Percentiles rank a stretch among this genome's conserved stretches.
Conservation (phyloP, 768 basidiomycete species). For the Pleurotus djamor region DNA sequence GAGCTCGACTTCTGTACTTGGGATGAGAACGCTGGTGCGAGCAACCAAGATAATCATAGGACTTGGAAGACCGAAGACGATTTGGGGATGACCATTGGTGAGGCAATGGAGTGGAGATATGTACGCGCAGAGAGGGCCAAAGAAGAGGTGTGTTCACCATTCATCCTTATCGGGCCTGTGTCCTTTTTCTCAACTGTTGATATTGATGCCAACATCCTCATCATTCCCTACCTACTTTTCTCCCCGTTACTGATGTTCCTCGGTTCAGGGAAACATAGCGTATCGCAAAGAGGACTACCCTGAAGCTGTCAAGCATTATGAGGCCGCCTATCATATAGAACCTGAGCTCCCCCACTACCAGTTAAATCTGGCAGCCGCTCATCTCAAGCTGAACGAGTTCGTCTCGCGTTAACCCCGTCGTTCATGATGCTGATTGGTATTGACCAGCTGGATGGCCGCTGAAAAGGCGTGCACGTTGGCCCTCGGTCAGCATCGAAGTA, state of each 20-base stretch:
- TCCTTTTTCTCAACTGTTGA: neutral
- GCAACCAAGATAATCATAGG: neutral
- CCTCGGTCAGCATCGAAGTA: slow-evolving; percentile 60
- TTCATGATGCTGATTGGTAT: slow-evolving; percentile 5
- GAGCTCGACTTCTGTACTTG: slow-evolving; percentile 62
- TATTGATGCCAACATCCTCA: neutral
- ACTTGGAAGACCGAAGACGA: slow-evolving; percentile 26
- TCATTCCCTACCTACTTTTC: slow-evolving; percentile 9
- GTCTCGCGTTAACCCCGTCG: slow-evolving; percentile 18
- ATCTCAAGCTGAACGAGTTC: slow-evolving; percentile 69
- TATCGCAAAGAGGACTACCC: slow-evolving; percentile 63
- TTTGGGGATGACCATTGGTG: slow-evolving; percentile 63
- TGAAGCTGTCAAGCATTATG: slow-evolving; percentile 55
- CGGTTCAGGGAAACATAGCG: slow-evolving; percentile 58
- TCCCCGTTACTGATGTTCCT: neutral
- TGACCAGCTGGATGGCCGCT: slow-evolving; percentile 64
- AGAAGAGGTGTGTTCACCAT: slow-evolving; percentile 46
- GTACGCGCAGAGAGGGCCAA: slow-evolving; percentile 71
- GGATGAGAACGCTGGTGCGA: slow-evolving; percentile 43
- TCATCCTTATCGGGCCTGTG: neutral
- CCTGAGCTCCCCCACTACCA: slow-evolving; percentile 76
- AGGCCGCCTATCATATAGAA: slow-evolving; percentile 59
- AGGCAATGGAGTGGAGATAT: slow-evolving; percentile 75
- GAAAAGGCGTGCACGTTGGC: slow-evolving; percentile 70
- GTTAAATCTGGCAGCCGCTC: slow-evolving; percentile 73